Evolutionary conservation across 192 early-diverging fungal genomes (phyloP), one percentile per base, ranked within the genome.

Genomic region (Kickxella alabastrina): DNA sequence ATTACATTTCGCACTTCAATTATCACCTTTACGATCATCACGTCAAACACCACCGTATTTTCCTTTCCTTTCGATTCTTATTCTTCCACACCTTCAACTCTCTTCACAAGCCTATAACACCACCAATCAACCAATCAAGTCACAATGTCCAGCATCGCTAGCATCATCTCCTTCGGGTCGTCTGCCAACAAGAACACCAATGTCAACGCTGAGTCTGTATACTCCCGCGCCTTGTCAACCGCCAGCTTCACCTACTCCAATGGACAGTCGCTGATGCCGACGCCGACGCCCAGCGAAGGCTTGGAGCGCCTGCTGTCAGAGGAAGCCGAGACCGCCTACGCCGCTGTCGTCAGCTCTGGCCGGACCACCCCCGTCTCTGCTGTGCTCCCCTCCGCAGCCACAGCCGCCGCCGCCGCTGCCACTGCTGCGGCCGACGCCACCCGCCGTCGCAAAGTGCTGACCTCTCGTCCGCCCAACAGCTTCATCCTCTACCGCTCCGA

Each of bases 401-500:
- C 31, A 13, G 35, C 59, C 10, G 62, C 54, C 10, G 62, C 62
- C 14, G 49, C 55, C 24, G 48, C 64, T 19, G 62, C 57, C 15
- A 21, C 57, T 14, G 48, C 62, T 9, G 45, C 57, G 13, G 58
- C 65, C 13, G 59, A 58, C 23, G 70, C 64, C 36, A 62, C 34
- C 40, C 70, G 63, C 32, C 58, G 70, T 26, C 70, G 70, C 70
- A 74, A 74, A 59, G 63, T 74, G 26, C 70, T 74, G 40, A 74
- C 69, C 22, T 67, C 73, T 23, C 67, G 75, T 35, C 75, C 75
- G 18, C 75, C 75, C 41, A 78, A 78, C 71, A 65, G 62, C 57
- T 78, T 78, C 28, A 78, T 78, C 31, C 63, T 74, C 26, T 78
- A 78, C 58, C 68, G 75, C 12, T 69, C 65, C 7, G 75, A 78